Evolutionary conservation across 1,139 yeast species (phyloP).

Genomic region (Pichiaceae sp.): DNA sequence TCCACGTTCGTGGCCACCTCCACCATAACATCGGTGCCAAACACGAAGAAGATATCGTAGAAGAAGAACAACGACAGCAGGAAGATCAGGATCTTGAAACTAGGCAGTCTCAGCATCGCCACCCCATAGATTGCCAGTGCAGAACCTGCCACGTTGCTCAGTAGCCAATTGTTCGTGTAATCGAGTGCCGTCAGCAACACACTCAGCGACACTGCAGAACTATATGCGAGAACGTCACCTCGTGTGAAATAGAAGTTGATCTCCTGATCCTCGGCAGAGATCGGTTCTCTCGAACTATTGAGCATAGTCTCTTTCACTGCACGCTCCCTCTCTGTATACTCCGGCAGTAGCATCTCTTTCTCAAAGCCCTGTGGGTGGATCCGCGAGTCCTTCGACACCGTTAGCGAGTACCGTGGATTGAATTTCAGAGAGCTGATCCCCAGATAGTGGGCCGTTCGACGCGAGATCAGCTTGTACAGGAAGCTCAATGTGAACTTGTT

Average conservation of each 20-base stretch:
- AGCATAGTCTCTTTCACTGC: constrained; percentile 17
- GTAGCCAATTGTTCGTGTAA: constrained; percentile 27
- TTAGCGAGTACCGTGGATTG: constrained; percentile 23
- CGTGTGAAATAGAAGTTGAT: constrained; percentile 29
- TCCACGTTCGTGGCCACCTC: constrained; percentile 51
- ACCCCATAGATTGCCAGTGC: constrained; percentile 32
- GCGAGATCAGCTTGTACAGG: constrained; percentile 16
- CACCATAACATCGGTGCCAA: constrained; percentile 53
- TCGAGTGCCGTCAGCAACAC: constrained; percentile 22
- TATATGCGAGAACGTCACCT: constrained; percentile 24
- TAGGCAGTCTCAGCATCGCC: constrained; percentile 25
- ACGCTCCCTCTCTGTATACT: constrained; percentile 18
- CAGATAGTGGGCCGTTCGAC: constrained; percentile 19
- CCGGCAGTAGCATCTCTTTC: constrained; percentile 14
- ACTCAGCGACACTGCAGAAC: constrained; percentile 22
- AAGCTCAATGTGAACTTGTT: constrained; percentile 20
- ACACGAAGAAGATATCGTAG: constrained; percentile 63
- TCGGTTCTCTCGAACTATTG: constrained; percentile 13
- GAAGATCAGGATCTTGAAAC: constrained; percentile 36
- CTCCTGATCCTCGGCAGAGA: constrained; percentile 24
- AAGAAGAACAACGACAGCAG: constrained; percentile 42
- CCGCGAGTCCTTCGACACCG: constrained; percentile 25
- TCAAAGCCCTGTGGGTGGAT: constrained; percentile 25
- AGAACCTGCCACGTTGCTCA: constrained; percentile 29
- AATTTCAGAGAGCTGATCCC: constrained; percentile 14